Evolutionary conservation across 2,329 filamentous ascomycete genomes (phyloP).

Genomic region (Epichloe aotearoae): DNA sequence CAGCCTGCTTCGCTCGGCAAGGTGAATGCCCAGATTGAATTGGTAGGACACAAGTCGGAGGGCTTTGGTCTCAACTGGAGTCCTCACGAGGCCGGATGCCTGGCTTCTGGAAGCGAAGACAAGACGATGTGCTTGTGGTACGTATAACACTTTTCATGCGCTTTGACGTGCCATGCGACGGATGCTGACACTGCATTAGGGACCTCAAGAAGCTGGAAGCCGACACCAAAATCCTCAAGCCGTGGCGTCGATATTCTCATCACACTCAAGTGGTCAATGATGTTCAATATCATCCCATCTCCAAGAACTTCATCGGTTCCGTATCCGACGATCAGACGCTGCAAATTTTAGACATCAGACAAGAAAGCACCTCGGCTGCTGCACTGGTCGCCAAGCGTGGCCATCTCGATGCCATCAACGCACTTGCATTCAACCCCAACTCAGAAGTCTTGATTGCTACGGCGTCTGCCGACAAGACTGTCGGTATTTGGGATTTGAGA

Average conservation of each 20-base stretch:
- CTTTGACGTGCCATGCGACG: neutral
- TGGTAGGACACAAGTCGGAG: constrained; percentile 74
- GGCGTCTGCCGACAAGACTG: constrained; percentile 87
- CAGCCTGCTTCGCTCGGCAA: constrained; percentile 50
- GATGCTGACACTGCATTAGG: constrained; percentile 29
- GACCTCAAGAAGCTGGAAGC: constrained; percentile 67
- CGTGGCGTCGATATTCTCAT: constrained; percentile 67
- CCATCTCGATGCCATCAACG: constrained; percentile 87
- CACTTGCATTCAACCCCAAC: constrained; percentile 85
- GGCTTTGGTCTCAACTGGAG: constrained; percentile 93
- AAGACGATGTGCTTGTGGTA: constrained; percentile 84
- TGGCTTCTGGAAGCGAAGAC: constrained; percentile 87
- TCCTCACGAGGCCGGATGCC: constrained; percentile 64
- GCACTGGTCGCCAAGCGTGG: constrained; percentile 58
- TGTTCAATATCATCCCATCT: constrained; percentile 85
- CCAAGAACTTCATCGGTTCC: constrained; percentile 73
- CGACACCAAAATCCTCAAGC: constrained; percentile 55
- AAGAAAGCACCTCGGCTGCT: constrained; percentile 49
- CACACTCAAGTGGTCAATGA: constrained; percentile 92
- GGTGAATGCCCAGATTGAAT: constrained; percentile 69
- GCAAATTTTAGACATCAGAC: constrained; percentile 80
- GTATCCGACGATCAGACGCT: constrained; percentile 93
- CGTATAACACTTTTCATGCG: constrained; percentile 12
- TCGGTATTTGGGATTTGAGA: constrained; percentile 89
- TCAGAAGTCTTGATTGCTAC: constrained; percentile 87